Percentiles rank a stretch among this genome's conserved stretches.
Evolutionary conservation across 202 grass and related monocot species (phyloP).

Genomic region (Saccharum hybrid): DNA sequence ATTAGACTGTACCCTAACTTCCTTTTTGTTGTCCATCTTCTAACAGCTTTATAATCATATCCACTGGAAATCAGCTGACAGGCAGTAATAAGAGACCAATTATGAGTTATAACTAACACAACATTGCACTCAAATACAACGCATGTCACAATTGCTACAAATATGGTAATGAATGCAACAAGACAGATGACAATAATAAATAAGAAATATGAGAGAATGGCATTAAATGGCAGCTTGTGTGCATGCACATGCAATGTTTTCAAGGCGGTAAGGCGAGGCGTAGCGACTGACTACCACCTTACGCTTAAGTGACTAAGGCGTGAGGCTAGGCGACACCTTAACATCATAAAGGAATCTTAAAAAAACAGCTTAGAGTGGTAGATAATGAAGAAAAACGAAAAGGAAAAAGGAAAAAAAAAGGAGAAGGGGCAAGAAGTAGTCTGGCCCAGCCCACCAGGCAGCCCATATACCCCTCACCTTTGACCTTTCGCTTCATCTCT

Average conservation of each 20-base stretch:
- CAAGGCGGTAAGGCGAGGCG: no score
- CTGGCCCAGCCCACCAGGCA: no score
- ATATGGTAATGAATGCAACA: background rate
- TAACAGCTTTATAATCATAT: constrained; percentile 88
- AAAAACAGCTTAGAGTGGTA: no score
- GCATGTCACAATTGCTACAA: background rate
- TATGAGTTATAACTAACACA: constrained; percentile 1
- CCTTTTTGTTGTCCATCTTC: constrained; percentile 85
- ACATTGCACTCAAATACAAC: constrained; percentile 25
- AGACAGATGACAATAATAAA: constrained; percentile 16
- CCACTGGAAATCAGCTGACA: constrained; percentile 60
- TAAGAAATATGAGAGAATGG: background rate
- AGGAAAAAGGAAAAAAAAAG: no score
- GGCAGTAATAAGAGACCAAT: constrained; percentile 24
- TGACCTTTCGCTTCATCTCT: no score
- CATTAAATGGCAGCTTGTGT: background rate
- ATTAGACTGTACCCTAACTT: constrained; percentile 87
- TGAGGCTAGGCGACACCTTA: no score
- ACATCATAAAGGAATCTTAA: no score
- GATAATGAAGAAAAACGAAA: no score
- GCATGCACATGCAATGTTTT: background rate
- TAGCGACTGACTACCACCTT: no score
- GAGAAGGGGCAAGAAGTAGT: no score
- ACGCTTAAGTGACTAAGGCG: no score
- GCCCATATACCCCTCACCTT: no score